These are phyloP conservation scores for Rhododendron mucronatum DNA, from an alignment of 148 eudicot species.

Conservation along the genomic window DNA sequence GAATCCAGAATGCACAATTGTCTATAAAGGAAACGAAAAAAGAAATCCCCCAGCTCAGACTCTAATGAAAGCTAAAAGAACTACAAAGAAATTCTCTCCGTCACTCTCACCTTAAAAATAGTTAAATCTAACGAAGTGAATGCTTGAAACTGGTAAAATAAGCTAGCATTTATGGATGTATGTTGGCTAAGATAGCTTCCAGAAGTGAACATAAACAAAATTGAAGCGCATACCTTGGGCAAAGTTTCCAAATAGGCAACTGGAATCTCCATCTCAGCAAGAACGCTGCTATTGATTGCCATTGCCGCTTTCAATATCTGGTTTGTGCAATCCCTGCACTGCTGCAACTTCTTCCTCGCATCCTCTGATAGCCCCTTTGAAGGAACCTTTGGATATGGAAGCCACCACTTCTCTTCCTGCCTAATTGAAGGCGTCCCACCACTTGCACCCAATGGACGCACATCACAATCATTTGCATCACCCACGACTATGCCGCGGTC, in stretches of 20 bases:
- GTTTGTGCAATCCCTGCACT: constrained; percentile 84
- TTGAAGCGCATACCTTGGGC: constrained; percentile 58
- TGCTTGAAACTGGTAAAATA: neutral
- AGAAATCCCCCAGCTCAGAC: neutral
- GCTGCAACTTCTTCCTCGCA: constrained; percentile 80
- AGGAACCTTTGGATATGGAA: constrained; percentile 86
- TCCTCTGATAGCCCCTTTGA: constrained; percentile 69
- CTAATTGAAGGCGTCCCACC: constrained; percentile 69
- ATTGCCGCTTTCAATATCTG: constrained; percentile 96
- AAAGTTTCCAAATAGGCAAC: constrained; percentile 71
- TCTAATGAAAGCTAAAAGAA: neutral
- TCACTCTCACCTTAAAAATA: neutral
- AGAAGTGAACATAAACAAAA: neutral
- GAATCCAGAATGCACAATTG: neutral
- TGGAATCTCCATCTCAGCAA: constrained; percentile 96
- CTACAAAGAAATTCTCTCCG: neutral
- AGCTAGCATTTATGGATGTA: neutral
- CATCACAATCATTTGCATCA: constrained; percentile 42
- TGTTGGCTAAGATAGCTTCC: neutral
- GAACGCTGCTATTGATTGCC: constrained; percentile 83
- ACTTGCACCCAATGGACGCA: constrained; percentile 16
- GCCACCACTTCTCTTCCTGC: constrained; percentile 99
- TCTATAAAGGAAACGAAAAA: neutral
- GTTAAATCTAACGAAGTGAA: neutral
- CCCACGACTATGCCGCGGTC: constrained; percentile 49